These are phyloP conservation scores for Penicillium vulpinum DNA, from an alignment of 2,329 filamentous ascomycete genomes.

Conservation along the genomic window DNA sequence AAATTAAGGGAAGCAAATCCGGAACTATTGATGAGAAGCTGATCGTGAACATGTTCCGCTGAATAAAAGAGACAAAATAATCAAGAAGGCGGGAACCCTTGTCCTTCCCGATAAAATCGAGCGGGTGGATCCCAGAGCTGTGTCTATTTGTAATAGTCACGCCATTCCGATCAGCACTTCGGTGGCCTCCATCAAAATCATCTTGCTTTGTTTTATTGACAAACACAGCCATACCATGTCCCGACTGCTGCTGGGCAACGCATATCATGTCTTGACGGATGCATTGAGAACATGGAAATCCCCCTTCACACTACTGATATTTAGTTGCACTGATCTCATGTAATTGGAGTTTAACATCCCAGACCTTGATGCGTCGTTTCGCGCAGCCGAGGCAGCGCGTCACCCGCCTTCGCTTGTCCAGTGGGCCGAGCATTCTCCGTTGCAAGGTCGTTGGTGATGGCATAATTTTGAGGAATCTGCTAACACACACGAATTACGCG, in stretches of 20 bases:
- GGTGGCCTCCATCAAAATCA: background rate
- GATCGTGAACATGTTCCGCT: constrained; percentile 1
- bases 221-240: background rate
- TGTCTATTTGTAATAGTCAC: background rate
- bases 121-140: background rate
- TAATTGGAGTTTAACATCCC: background rate
- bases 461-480: background rate
- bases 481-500: too few species aligned
- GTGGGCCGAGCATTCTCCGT: constrained; percentile 3
- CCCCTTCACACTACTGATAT: background rate
- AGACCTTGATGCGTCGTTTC: constrained; percentile 8
- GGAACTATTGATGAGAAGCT: background rate
- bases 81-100: background rate
- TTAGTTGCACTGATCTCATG: background rate
- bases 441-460: background rate
- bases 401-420: constrained; percentile 8
- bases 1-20: background rate
- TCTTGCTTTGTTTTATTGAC: background rate
- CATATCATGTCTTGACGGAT: background rate
- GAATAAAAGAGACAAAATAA: background rate
- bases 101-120: background rate
- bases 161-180: background rate
- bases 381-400: constrained; percentile 6
- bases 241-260: background rate
- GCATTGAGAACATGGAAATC: background rate